These are phyloP conservation scores for Tulasnella sp. DNA, from an alignment of 768 basidiomycete species.

Conservation along the genomic window DNA sequence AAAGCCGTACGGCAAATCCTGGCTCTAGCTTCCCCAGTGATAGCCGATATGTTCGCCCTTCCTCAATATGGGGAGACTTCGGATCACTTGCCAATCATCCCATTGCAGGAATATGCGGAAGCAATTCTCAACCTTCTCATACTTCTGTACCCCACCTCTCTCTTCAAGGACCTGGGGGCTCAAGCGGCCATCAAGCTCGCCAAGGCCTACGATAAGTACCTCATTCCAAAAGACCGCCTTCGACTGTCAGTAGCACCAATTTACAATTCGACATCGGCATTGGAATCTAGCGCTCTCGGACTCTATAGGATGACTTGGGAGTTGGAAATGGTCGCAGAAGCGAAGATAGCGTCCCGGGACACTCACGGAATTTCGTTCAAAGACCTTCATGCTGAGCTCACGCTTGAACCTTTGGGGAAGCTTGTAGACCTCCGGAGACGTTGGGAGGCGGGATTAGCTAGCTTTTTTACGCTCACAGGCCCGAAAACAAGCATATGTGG, in stretches of 20 bases:
- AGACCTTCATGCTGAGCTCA: not conserved
- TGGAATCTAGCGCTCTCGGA: not conserved
- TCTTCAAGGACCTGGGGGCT: not conserved
- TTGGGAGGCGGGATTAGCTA: not conserved
- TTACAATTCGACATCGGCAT: not conserved
- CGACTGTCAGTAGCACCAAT: not conserved
- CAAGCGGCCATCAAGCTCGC: not conserved
- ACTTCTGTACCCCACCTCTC: not conserved
- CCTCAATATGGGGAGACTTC: not conserved
- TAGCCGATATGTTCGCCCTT: too few relatives aligned
- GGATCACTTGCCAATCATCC: not conserved
- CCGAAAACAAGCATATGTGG: not conserved
- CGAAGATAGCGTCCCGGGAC: not conserved
- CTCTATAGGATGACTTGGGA: not conserved
- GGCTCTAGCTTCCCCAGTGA: too few relatives aligned
- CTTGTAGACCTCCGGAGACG: not conserved
- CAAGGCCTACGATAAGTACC: constrained; percentile 24
- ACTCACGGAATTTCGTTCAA: not conserved
- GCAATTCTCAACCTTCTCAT: not conserved
- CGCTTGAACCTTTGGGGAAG: not conserved
- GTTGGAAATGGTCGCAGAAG: not conserved
- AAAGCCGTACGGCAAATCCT: too few relatives aligned
- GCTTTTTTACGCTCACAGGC: not conserved
- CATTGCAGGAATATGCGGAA: not conserved
- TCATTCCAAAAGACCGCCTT: not conserved